Conservation (phyloP, 2,329 filamentous ascomycete genomes). For the Fusarium sp. region DNA sequence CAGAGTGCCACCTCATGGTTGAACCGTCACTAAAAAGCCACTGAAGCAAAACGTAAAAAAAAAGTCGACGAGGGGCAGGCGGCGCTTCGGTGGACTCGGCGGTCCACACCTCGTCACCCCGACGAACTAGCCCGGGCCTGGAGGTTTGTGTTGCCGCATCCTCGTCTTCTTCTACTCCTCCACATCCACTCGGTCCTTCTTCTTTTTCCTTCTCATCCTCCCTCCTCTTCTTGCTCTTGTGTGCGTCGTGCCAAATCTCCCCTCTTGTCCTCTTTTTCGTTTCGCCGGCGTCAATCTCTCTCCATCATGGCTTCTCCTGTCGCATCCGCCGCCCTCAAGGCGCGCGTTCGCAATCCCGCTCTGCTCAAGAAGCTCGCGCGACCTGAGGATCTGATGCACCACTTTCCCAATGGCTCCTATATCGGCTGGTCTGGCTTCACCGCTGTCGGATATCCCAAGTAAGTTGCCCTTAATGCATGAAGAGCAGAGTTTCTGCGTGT, state of each 20-base stretch:
- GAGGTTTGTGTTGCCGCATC: constrained; percentile 23
- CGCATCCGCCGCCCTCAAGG: constrained; percentile 82
- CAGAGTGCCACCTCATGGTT: constrained; percentile 9
- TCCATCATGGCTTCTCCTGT: constrained; percentile 64
- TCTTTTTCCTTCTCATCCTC: constrained; percentile 21
- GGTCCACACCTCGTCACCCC: constrained; percentile 47
- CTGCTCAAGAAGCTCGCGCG: constrained; percentile 86
- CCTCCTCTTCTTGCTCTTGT: constrained; percentile 7
- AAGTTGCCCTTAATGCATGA: constrained; percentile 21
- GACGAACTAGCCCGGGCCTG: constrained; percentile 37
- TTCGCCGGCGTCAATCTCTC: constrained; percentile 23
- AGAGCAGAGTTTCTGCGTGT: not conserved
- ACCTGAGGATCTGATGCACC: constrained; percentile 83
- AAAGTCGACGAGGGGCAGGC: constrained; percentile 23
- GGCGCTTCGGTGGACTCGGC: constrained; percentile 18
- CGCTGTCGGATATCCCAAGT: constrained; percentile 90
- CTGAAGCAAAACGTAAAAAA: not conserved
- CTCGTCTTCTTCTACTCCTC: constrained; percentile 30
- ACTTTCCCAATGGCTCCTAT: constrained; percentile 89
- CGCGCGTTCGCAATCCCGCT: constrained; percentile 81
- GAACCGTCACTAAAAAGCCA: constrained; percentile 30
- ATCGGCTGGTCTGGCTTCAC: constrained; percentile 95
- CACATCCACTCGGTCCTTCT: constrained; percentile 19
- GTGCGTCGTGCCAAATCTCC: constrained; percentile 36
- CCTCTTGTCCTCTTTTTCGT: constrained; percentile 32